Evolutionary conservation across 495 filamentous ascomycete species (phyloP), one percentile per base, ranked within the genome.

Genomic region (Mycothermus thermophilus): DNA sequence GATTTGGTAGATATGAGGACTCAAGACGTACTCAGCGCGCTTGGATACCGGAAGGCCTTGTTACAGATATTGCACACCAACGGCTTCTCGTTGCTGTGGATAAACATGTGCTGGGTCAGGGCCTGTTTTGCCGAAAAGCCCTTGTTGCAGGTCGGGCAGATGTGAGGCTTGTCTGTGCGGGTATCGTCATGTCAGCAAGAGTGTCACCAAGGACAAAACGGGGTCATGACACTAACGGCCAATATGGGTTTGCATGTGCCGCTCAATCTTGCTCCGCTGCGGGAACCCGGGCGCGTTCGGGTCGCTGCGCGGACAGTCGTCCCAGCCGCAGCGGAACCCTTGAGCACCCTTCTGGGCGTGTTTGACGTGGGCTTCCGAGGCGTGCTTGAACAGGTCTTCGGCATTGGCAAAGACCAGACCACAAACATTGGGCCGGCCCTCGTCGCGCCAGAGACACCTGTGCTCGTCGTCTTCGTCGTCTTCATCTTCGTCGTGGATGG

Each of bases 171-270:
- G 43, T 68, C 74, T 79, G 23, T 18, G 5, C 1, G n/a, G n/a
- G n/a, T n/a, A n/a, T n/a, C n/a, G 7, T 11, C 35, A 30, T 8
- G 42, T 45, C 32, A 46, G 37, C 13, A 9, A 14, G 9, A 16
- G 3, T 5, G 1, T n/a, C 4, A 21, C 1, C 2, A 13, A 7
- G 0, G 10, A 8, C 14, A 6, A 22, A 11, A 30, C 3, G 19
- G 26, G 14, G 24, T 23, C 14, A 19, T 12, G 10, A 23, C 3
- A 58, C 74, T 62, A 61, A 76, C 74, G 71, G 27, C 61, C 65
- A 25, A 72, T 74, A 47, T 79, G 74, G 1, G 70, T 73, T 27
- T 74, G 66, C 48, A 77, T 66, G 47, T 79, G 74, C 15, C 74
- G 60, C 37, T 72, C 66, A 12, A 79, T 63, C 46, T 79, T 79